phyloP scores from a whole-genome alignment of 2,329 filamentous ascomycete species.

The Thielaviopsis cerberus region DNA sequence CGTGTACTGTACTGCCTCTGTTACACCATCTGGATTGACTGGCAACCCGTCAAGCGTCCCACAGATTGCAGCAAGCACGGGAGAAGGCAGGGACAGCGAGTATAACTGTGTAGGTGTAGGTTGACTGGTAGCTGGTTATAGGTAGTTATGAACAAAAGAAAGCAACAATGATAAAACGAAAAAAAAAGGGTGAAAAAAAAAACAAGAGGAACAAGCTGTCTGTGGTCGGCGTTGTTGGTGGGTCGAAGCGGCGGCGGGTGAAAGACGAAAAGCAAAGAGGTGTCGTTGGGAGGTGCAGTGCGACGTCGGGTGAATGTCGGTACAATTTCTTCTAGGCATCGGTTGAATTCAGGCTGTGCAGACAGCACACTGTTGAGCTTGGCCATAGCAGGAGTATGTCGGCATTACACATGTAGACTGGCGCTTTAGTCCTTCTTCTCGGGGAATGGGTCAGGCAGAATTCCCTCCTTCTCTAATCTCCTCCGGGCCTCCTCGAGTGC shows the following conservation, averaged over 20 bases:
- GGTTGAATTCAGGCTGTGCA: too few relatives aligned
- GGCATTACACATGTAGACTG: constrained; percentile 19
- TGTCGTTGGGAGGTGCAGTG: background rate
- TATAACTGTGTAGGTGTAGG: constrained; percentile 2
- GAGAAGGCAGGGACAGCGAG: background rate
- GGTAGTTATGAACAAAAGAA: constrained; percentile 2
- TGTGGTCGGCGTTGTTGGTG: background rate
- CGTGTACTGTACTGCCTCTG: background rate
- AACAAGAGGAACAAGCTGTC: constrained; percentile 1
- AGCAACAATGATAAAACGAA: too few relatives aligned
- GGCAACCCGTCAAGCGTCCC: background rate
- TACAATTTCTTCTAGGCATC: background rate
- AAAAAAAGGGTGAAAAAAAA: background rate
- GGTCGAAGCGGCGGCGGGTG: background rate
- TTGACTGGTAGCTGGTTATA: constrained; percentile 4
- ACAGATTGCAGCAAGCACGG: background rate
- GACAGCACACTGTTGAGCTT: too few relatives aligned
- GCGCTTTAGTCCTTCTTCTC: constrained; percentile 32
- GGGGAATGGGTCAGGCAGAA: constrained; percentile 58
- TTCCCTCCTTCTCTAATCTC: constrained; percentile 87
- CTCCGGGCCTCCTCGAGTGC: constrained; percentile 90
- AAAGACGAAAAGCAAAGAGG: background rate
- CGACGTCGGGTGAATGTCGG: background rate
- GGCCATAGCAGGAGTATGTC: too few relatives aligned
- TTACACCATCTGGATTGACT: background rate